phyloP scores from a whole-genome alignment of 2,329 filamentous ascomycete genomes.

The Metarhizium brunneum region DNA sequence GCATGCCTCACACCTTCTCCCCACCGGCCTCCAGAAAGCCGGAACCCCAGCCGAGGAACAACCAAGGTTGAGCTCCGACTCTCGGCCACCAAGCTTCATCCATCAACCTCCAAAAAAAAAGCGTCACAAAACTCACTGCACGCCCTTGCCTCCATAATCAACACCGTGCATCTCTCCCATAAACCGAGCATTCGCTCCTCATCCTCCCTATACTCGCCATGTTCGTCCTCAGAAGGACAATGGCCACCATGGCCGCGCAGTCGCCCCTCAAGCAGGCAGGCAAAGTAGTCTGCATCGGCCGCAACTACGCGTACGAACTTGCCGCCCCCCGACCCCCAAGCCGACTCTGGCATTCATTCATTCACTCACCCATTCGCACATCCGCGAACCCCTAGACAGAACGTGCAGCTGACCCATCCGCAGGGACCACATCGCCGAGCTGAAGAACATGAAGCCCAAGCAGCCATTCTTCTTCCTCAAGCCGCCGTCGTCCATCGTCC shows the following conservation, averaged over 20 bases:
- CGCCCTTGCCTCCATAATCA: no score
- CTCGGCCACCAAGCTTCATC: no score
- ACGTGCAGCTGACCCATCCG: background rate
- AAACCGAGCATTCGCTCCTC: background rate
- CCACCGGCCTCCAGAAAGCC: no score
- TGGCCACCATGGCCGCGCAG: conserved; percentile 27
- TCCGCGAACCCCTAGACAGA: no score
- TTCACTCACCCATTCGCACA: no score
- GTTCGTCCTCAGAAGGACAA: conserved; percentile 27
- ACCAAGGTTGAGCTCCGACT: no score
- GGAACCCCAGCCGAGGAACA: no score
- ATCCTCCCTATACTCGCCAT: conserved; percentile 14
- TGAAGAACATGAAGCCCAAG: conserved; percentile 79
- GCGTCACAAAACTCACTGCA: no score
- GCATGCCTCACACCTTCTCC: no score
- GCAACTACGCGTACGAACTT: conserved; percentile 78
- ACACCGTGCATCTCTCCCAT: no score
- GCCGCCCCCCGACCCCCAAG: background rate
- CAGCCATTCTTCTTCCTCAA: conserved; percentile 99
- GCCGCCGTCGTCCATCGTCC: conserved; percentile 76
- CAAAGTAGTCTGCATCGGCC: conserved; percentile 86
- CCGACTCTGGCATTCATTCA: no score
- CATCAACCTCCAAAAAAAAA: no score
- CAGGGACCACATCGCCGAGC: conserved; percentile 87
- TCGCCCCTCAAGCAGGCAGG: conserved; percentile 39